A percentile compares a stretch with the other conserved stretches of the same genome.
Evolutionary conservation across 1,284 basidiomycete species (phyloP).

Genomic region (Cystobasidium pallidum): DNA sequence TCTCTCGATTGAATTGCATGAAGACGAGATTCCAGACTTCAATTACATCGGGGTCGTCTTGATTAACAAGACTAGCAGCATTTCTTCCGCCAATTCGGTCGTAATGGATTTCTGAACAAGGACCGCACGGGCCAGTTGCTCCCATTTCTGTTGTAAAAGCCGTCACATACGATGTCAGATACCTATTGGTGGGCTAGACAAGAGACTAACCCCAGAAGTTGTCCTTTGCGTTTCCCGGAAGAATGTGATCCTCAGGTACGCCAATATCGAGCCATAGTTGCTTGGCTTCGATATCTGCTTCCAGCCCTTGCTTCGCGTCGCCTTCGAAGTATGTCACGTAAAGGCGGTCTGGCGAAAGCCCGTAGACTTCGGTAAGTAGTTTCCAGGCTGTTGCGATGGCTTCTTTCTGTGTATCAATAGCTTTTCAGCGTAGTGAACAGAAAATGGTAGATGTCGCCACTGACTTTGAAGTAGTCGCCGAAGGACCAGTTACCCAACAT

Average conservation of each 20-base stretch:
- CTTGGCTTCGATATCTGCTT: slow-evolving; percentile 80
- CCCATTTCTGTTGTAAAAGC: slow-evolving; percentile 99
- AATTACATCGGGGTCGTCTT: slow-evolving; percentile 92
- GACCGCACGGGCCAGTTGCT: slow-evolving; percentile 94
- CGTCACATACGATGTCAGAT: too few species aligned
- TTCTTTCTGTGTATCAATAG: slow-evolving; percentile 70
- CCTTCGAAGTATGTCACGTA: slow-evolving; percentile 99
- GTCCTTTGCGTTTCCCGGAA: slow-evolving; percentile 93
- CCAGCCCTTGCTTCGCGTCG: slow-evolving; percentile 80
- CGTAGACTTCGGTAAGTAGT: slow-evolving; percentile 84
- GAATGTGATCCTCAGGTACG: slow-evolving; percentile 82
- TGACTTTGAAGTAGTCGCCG: slow-evolving; percentile 97
- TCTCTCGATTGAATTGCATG: slow-evolving; percentile 97
- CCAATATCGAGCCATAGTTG: slow-evolving; percentile 86
- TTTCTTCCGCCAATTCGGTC: slow-evolving; percentile 94
- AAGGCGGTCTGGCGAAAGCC: slow-evolving; percentile 83
- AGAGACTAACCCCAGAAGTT: slow-evolving; percentile 92
- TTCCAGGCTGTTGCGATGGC: slow-evolving; percentile 93
- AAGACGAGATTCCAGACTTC: slow-evolving; percentile 99
- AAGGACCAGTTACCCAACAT: slow-evolving; percentile 99
- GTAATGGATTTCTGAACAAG: slow-evolving; percentile 96
- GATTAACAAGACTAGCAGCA: slow-evolving; percentile 87
- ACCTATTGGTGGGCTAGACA: background rate
- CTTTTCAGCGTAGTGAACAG: background rate
- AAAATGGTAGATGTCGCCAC: slow-evolving; percentile 21